Evolutionary conservation across 176 grass and related monocot genomes (phyloP).

Genomic region (Carex parvula): DNA sequence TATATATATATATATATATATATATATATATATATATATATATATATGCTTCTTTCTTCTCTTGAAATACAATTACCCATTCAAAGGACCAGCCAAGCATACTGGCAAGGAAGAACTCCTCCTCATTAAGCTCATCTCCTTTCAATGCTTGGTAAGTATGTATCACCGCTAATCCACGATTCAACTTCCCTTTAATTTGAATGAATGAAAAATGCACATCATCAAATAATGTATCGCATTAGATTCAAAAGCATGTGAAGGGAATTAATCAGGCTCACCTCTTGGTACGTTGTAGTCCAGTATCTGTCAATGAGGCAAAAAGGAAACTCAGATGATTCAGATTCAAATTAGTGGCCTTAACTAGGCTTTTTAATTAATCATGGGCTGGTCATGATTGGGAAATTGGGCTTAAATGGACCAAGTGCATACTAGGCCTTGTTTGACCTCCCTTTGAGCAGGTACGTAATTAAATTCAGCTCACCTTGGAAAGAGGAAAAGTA

Average conservation of each 20-base stretch:
- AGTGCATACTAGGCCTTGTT: background rate
- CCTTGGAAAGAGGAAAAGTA: no score
- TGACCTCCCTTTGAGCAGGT: background rate
- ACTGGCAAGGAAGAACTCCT: conserved; percentile 50
- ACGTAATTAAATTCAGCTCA: background rate
- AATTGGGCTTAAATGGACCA: background rate
- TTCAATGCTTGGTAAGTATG: conserved; percentile 55
- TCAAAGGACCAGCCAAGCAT: conserved; percentile 69
- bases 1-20: no score
- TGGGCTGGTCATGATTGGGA: background rate
- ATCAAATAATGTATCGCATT: background rate
- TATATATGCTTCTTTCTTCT: no score
- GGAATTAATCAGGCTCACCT: conserved; percentile 18
- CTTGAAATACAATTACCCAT: conserved; percentile 43
- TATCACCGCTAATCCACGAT: conserved; percentile 54
- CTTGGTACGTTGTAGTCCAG: conserved; percentile 52
- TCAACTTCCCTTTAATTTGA: conserved; percentile 37
- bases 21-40: no score
- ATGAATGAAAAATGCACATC: background rate
- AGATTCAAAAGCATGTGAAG: background rate
- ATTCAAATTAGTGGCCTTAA: background rate
- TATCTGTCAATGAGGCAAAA: conserved; percentile 29
- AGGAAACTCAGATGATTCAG: background rate
- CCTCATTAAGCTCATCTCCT: conserved; percentile 43
- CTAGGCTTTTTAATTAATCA: background rate